Base-by-base conservation (phyloP, 306 rosid genomes). In the Inga oerstediana region DNA sequence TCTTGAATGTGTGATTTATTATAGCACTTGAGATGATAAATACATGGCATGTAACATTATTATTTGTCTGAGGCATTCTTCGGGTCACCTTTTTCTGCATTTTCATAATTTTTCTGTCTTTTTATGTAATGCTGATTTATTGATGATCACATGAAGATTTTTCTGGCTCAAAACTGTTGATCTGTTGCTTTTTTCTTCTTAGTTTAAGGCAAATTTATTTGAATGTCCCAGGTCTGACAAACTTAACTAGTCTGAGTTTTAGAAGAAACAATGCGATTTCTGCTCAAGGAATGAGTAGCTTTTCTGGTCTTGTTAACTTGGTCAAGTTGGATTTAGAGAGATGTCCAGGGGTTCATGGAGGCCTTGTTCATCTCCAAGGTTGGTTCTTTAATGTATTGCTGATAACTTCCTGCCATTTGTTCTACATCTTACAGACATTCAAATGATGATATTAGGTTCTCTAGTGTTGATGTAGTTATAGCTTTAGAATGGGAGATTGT, bases 271-370 rank as follows among this genome's bases (percentile, higher is more conserved):
- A 78, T 84, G 89, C 86, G 81, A 92, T 96, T 76, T 91, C 99
- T 77, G 88, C 97, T 80, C 86, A 90, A 83, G 98, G 99, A 77
- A 93, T 96, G 96, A 89, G 85, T 76, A 83, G 84, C 79, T 86
- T 96, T 74, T 83, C 93, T 72, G 78, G 90, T 81, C 88, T 93
- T 77, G 89, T 86, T 46, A 89, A 89, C 85, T 80, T 96, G 94
- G 89, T 88, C 87, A 89, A 91, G 89, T 89, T 96, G 97, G 99
- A 96, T 87, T 78, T 93, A 85, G 98, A 93, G 91, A 94, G 93
- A 90, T 96, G 98, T 82, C 97, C 98, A 79, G 88, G 87, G 83
- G 90, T 96, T 84, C 98, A 92, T 86, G 97, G 94, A 45, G 98
- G 99, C 39, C 96, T 93, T 75, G 81, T 90, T 86, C 89, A 92